Base-by-base conservation (phyloP, 2,329 filamentous ascomycete species). In the Botrytis hyacinthi region DNA sequence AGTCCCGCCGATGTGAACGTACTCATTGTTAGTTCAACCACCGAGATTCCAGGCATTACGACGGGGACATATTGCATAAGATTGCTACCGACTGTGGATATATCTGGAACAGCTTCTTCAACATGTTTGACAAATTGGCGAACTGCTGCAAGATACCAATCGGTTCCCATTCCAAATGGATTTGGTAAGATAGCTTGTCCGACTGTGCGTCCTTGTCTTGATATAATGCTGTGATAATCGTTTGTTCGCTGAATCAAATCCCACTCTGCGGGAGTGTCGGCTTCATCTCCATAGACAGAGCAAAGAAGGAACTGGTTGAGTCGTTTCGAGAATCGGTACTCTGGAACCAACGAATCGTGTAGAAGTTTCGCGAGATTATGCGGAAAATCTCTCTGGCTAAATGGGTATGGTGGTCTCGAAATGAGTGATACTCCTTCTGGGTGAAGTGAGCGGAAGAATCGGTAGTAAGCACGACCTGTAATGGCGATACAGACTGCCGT, bases 91-190 rank as follows among this genome's bases (percentile, higher is more conserved):
- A 40, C 32, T 18, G 22, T 51, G 35, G 20, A 37, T 12, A 67
- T 2, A n/a, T 51, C 44, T 16, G 63, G 63, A n/a, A 3, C 18
- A 6, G 18, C 44, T 3, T 51, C 12, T 35, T 51, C 32, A n/a
- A 67, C 32, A 4, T 51, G 46, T 5, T 10, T 9, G 12, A 67
- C 7, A 29, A 67, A 67, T 10, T 29, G 22, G 32, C 32, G 44
- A 2, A 67, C 16, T 10, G 63, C 63, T 29, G 63, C 63, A 37
- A 37, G 12, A 10, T 51, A 37, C 63, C 63, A 67, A 51, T 67
- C 63, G 1, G 35, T 46, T 37, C 63, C 44, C 63, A 67, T 67
- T n/a, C 44, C 63, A 9, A 67, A 67, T 48, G 63, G 63, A 40
- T 40, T 67, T n/a, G 63, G 63, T 18, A 67, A 35, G 2, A 67